Conservation (phyloP, 148 eudicot genomes). For the Rhododendron vialii region DNA sequence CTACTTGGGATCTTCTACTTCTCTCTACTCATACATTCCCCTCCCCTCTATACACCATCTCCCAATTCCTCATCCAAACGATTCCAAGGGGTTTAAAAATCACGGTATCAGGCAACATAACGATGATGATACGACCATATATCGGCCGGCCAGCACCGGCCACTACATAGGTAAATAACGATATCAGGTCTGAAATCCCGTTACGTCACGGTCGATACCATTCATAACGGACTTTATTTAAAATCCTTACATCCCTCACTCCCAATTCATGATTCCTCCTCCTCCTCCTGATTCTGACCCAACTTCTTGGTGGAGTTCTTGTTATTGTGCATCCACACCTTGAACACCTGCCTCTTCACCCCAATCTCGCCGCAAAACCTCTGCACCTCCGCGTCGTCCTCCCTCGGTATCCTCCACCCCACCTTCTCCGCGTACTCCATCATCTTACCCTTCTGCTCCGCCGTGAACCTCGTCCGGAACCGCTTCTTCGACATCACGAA, state of each 20-base stretch:
- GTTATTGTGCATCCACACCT: constrained; percentile 63
- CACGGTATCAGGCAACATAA: background rate
- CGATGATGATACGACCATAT: background rate
- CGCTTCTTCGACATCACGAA: constrained; percentile 30
- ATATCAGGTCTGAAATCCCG: background rate
- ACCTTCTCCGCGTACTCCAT: constrained; percentile 35
- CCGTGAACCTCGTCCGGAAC: constrained; percentile 25
- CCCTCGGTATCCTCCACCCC: constrained; percentile 37
- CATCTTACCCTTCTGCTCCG: constrained; percentile 36
- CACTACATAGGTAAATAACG: background rate
- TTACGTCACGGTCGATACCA: background rate
- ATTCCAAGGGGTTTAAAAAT: background rate
- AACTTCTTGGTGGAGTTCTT: constrained; percentile 24
- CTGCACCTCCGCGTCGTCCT: constrained; percentile 37
- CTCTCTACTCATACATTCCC: background rate
- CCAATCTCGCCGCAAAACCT: constrained; percentile 49
- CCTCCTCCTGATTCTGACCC: constrained; percentile 4
- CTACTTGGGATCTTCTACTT: background rate
- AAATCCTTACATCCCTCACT: background rate
- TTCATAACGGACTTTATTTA: background rate
- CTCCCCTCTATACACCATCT: background rate
- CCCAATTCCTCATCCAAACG: background rate
- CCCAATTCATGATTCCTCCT: background rate
- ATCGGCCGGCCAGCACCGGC: background rate
- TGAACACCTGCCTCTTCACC: constrained; percentile 50